These are phyloP conservation scores for Aspergillus sp. DNA, from an alignment of 2,329 filamentous ascomycete species.

Conservation along the genomic window DNA sequence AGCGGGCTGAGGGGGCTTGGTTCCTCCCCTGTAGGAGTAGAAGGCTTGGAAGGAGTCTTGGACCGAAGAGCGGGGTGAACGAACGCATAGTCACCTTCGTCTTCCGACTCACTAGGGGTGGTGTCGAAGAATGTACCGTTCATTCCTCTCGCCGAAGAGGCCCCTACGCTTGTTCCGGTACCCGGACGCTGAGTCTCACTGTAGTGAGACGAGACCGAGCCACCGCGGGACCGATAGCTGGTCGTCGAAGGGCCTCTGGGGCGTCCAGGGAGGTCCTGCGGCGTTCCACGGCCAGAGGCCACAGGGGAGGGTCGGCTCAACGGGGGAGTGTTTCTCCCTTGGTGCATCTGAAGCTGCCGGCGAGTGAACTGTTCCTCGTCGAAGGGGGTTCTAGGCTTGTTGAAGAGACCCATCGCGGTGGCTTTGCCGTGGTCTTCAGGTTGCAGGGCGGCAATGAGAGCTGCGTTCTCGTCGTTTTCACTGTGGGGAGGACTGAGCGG, in stretches of 20 bases:
- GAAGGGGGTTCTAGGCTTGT: slow-evolving; percentile 71
- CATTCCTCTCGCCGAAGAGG: slow-evolving; percentile 26
- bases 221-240: slow-evolving; percentile 36
- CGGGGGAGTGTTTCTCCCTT: slow-evolving; percentile 64
- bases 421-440: slow-evolving; percentile 78
- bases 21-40: slow-evolving; percentile 22
- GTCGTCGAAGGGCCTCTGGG: slow-evolving; percentile 35
- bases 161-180: slow-evolving; percentile 24
- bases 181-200: slow-evolving; percentile 27
- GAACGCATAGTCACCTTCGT: slow-evolving; percentile 31
- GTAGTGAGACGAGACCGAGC: slow-evolving; percentile 38
- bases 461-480: slow-evolving; percentile 65
- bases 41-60: slow-evolving; percentile 30
- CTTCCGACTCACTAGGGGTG: slow-evolving; percentile 39
- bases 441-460: slow-evolving; percentile 62
- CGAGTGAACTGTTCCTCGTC: slow-evolving; percentile 84
- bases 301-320: slow-evolving; percentile 26
- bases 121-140: slow-evolving; percentile 35
- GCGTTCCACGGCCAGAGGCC: slow-evolving; percentile 18
- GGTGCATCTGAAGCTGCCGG: slow-evolving; percentile 75
- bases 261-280: slow-evolving; percentile 23
- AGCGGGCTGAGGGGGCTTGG: slow-evolving; percentile 28
- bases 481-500: slow-evolving; percentile 69
- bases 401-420: slow-evolving; percentile 69
- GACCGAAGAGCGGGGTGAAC: slow-evolving; percentile 38